Conservation (phyloP, 148 eudicot species). For the Rhododendron ferrugineum region DNA sequence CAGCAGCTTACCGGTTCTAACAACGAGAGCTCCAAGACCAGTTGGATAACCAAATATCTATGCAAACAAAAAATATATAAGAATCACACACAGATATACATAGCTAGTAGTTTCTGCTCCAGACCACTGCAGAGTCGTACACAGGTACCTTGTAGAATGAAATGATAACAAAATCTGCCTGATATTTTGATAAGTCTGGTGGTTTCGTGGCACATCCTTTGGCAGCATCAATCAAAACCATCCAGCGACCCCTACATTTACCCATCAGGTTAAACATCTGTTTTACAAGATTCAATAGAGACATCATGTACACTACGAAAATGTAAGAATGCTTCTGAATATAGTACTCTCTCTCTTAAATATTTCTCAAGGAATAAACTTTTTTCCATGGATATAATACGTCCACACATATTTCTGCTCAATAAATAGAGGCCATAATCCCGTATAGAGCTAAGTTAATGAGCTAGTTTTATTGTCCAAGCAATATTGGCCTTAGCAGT, state of each 20-base stretch:
- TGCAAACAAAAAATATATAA: background rate
- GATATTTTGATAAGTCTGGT: constrained; percentile 73
- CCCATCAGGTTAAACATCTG: constrained; percentile 4
- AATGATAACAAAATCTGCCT: constrained; percentile 82
- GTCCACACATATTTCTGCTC: background rate
- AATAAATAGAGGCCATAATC: background rate
- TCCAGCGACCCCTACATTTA: constrained; percentile 62
- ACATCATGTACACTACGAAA: background rate
- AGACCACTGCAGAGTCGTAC: background rate
- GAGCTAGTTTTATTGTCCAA: background rate
- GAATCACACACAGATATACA: background rate
- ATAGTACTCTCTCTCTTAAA: background rate
- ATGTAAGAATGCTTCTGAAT: background rate
- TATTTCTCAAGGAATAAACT: background rate
- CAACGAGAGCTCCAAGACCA: constrained; percentile 94
- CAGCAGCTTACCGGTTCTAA: constrained; percentile 66
- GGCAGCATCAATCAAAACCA: constrained; percentile 97
- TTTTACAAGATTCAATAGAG: background rate
- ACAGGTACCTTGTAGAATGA: constrained; percentile 85
- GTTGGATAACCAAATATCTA: constrained; percentile 95
- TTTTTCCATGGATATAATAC: background rate
- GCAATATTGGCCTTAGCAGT: background rate
- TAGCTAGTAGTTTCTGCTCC: background rate
- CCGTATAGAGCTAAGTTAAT: background rate
- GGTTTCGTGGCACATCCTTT: constrained; percentile 91